Evolutionary conservation across 1,284 basidiomycete species (phyloP), one percentile per base, ranked within the genome.

Genomic region (Phaffia rhodozyma): DNA sequence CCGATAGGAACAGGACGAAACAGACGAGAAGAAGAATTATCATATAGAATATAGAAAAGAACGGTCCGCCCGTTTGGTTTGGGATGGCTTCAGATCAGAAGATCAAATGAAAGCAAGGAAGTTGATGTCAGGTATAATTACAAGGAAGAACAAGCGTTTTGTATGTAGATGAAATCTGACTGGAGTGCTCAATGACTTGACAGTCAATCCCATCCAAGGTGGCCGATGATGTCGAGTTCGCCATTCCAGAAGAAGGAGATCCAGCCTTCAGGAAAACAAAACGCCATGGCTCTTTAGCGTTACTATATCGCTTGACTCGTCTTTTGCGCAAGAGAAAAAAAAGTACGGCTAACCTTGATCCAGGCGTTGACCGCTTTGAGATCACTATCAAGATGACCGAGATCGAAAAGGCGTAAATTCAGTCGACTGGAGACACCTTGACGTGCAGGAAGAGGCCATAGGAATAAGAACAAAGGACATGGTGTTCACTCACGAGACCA

Each of bases 31-130:
- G 80, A 77, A 91, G 87, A 71, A 92, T 81, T 49, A 92, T 75
- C 25, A 88, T 80, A 72, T 88, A 86, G 61, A 91, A 78, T 58
- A 91, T 84, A 1, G 87, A 85, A 86, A 89, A 92, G 75, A 91
- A 91, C 1, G 82, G 83, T 21, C 90, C 89, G 2, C 86, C 89
- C 55, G 87, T 79, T 75, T 93, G 88, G 71, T 89, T 87, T 0
- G 89, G 89, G 4, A 92, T 86, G 1, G 87, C 86, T 68, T 60
- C 3, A n/a, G 1, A 6, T 2, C 7, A 38, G 20, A 54, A 23
- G 25, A 23, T 53, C 51, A n/a, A 20, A 30, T 23, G 51, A n/a
- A 30, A 11, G 51, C 3, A 53, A 20, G 18, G 50, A 53, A 56
- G 7, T 50, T 57, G n/a, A 60, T 57, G 20, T 58, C 48, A 56